Conservation (phyloP, 768 basidiomycete genomes). For the Leucosporidium yakuticum region DNA sequence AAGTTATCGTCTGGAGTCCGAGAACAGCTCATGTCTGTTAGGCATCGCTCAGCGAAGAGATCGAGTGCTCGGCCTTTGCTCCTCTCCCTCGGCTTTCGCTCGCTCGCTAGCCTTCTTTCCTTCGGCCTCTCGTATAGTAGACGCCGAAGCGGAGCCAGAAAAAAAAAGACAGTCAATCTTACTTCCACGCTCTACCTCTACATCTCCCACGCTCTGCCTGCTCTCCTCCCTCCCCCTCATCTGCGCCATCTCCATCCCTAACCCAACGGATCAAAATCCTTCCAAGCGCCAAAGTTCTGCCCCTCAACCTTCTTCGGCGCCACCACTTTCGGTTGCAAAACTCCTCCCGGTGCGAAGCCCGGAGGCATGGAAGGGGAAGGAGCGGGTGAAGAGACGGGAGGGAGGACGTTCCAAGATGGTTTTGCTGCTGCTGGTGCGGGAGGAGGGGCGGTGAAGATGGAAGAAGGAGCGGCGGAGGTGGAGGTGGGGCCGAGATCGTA, state of each 20-base stretch:
- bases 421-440: neutral
- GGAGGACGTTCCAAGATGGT: slow-evolving; percentile 1
- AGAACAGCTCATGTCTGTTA: too few relatives aligned
- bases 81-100: too few relatives aligned
- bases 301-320: neutral
- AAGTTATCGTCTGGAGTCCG: too few relatives aligned
- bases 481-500: neutral
- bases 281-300: slow-evolving; percentile 19
- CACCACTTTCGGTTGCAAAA: neutral
- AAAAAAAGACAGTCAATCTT: too few relatives aligned
- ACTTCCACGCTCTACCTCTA: too few relatives aligned
- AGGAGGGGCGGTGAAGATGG: neutral
- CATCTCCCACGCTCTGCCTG: neutral
- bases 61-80: too few relatives aligned
- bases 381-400: neutral
- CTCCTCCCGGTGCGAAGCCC: neutral
- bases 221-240: neutral
- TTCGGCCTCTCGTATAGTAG: too few relatives aligned
- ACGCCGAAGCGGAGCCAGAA: too few relatives aligned
- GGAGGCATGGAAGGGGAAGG: neutral
- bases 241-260: too few relatives aligned
- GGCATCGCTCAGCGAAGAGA: too few relatives aligned
- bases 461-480: slow-evolving; percentile 17
- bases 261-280: slow-evolving; percentile 31
- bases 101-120: too few relatives aligned